A percentile compares a stretch with the other conserved stretches of the same genome.
Conservation (phyloP, 2,329 filamentous ascomycete genomes). For the Xylariaceae sp. region DNA sequence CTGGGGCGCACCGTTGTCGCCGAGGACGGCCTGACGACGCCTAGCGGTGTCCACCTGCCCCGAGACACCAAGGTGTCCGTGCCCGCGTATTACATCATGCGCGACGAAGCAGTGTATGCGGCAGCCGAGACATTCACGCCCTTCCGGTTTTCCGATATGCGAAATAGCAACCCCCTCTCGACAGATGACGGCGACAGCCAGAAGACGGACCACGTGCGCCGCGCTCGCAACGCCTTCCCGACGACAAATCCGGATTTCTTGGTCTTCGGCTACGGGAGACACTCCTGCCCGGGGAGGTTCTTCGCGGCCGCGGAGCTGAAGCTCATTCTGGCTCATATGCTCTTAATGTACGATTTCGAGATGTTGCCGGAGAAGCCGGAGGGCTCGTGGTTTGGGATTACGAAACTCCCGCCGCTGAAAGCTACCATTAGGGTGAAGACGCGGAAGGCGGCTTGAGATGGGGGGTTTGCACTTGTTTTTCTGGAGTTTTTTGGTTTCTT, state of each 20-base stretch:
- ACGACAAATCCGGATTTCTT: slow-evolving; percentile 44
- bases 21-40: slow-evolving; percentile 41
- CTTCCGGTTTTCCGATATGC: slow-evolving; percentile 23
- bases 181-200: slow-evolving; percentile 28
- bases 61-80: slow-evolving; percentile 37
- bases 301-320: slow-evolving; percentile 38
- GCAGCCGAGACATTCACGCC: slow-evolving; percentile 34
- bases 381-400: slow-evolving; percentile 15
- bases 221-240: slow-evolving; percentile 36
- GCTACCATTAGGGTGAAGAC: slow-evolving; percentile 5
- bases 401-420: neutral
- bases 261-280: slow-evolving; percentile 49
- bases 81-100: slow-evolving; percentile 36
- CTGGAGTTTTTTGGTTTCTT: too few relatives aligned
- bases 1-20: slow-evolving; percentile 33
- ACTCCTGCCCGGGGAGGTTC: slow-evolving; percentile 50
- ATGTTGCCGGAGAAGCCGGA: slow-evolving; percentile 1
- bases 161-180: neutral
- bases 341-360: slow-evolving; percentile 24
- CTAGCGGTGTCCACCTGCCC: slow-evolving; percentile 43
- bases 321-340: slow-evolving; percentile 32
- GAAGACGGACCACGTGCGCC: slow-evolving; percentile 29
- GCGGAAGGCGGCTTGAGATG: too few relatives aligned
- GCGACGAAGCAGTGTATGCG: slow-evolving; percentile 35
- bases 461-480: too few relatives aligned